phyloP scores from a whole-genome alignment of 1,284 basidiomycete genomes.

The Cerioporus squamosus region DNA sequence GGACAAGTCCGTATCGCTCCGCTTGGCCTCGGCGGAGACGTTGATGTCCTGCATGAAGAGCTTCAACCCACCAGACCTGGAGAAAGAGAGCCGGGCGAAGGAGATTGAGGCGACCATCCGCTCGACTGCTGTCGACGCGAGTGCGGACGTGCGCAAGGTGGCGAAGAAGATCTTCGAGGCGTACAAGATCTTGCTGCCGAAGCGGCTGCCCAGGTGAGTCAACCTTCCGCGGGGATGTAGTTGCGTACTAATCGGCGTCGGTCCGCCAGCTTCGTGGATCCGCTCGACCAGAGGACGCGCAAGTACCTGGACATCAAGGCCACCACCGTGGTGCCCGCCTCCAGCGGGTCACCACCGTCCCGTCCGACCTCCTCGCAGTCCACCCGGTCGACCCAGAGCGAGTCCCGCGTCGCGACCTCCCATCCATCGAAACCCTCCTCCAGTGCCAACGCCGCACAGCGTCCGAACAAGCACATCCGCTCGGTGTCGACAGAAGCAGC shows the following conservation, averaged over 20 bases:
- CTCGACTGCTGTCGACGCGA: conserved; percentile 73
- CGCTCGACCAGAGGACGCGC: conserved; percentile 75
- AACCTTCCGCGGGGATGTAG: background rate
- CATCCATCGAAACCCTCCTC: background rate
- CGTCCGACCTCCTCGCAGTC: conserved; percentile 37
- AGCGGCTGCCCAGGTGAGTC: conserved; percentile 67
- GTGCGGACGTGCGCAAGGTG: conserved; percentile 72
- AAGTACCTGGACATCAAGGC: conserved; percentile 76
- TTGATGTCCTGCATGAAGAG: conserved; percentile 70
- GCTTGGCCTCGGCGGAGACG: conserved; percentile 67
- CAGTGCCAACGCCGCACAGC: conserved; percentile 2
- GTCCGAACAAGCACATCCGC: conserved; percentile 12
- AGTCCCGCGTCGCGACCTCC: conserved; percentile 1
- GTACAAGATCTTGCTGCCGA: conserved; percentile 72
- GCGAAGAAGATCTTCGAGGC: conserved; percentile 76
- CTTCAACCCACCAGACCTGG: conserved; percentile 76
- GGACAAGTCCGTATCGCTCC: conserved; percentile 73
- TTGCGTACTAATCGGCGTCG: conserved; percentile 9
- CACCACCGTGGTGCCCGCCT: conserved; percentile 17
- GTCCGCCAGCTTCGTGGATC: conserved; percentile 64
- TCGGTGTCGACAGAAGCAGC: conserved; percentile 8
- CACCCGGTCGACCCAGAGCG: conserved; percentile 14
- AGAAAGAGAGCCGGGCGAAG: conserved; percentile 63
- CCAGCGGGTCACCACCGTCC: conserved; percentile 25
- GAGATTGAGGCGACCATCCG: conserved; percentile 77